Conservation (phyloP, 2,329 filamentous ascomycete species). For the Orbilia ellipsospora region DNA sequence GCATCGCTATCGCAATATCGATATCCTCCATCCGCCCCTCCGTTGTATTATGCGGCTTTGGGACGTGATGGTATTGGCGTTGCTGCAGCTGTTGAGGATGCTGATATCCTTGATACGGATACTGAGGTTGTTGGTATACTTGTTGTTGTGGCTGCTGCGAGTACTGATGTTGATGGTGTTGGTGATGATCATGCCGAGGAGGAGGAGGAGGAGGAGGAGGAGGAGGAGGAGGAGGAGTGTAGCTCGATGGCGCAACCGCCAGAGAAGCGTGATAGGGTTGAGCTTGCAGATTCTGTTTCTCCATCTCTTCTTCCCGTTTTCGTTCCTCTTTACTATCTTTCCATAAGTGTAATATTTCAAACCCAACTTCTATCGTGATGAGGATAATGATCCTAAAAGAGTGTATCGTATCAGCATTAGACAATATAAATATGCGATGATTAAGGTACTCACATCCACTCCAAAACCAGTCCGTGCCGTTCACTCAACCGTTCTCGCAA, state of each 20-base stretch:
- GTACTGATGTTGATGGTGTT: conserved; percentile 39
- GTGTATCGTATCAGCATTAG: not conserved
- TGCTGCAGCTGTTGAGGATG: conserved; percentile 17
- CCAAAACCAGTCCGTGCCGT: conserved; percentile 85
- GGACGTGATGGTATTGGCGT: not conserved
- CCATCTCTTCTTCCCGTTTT: conserved; percentile 62
- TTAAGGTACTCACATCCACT: conserved; percentile 73
- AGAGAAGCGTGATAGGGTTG: not conserved
- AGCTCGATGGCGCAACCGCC: not conserved
- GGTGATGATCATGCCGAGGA: conserved; percentile 29
- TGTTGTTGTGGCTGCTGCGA: conserved; percentile 12
- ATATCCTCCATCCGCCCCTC: conserved; percentile 32
- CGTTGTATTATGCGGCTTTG: not conserved
- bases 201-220: conserved; percentile 9
- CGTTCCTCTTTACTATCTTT: conserved; percentile 69
- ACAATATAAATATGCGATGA: not conserved
- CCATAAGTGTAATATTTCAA: conserved; percentile 81
- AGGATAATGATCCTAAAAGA: conserved; percentile 77
- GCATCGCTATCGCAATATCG: conserved; percentile 22
- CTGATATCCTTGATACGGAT: not conserved
- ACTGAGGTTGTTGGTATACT: conserved; percentile 6
- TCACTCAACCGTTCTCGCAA: conserved; percentile 88
- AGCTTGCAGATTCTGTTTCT: conserved; percentile 39
- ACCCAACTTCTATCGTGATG: conserved; percentile 90
- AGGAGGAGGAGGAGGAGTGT: conserved; percentile 12